Conservation (phyloP, 2,329 filamentous ascomycete species). For the Fusarium incarnatum region DNA sequence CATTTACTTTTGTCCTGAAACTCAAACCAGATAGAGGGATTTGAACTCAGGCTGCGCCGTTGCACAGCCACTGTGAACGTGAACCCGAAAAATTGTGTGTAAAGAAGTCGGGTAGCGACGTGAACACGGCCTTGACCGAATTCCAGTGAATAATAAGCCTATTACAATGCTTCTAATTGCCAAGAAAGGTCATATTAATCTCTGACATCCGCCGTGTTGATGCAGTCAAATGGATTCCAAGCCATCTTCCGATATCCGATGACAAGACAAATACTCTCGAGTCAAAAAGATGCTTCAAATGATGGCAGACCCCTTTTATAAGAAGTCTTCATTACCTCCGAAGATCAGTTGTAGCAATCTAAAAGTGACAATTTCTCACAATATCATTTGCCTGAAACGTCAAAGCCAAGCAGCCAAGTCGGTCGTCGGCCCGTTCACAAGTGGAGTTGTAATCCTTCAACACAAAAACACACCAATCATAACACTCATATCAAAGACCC, state of each 20-base stretch:
- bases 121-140: too few relatives aligned
- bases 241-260: too few relatives aligned
- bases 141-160: too few relatives aligned
- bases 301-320: not conserved
- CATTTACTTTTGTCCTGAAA: not conserved
- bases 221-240: not conserved
- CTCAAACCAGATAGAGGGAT: not conserved
- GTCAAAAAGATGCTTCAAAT: not conserved
- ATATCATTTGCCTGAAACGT: not conserved
- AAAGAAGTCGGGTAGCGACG: too few relatives aligned
- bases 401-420: conserved; percentile 5
- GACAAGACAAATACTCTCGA: too few relatives aligned
- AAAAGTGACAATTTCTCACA: not conserved
- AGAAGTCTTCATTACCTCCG: not conserved
- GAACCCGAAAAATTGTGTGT: not conserved
- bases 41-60: not conserved
- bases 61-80: not conserved
- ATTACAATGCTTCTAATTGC: not conserved
- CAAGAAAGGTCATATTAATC: not conserved
- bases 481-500: not conserved
- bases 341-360: not conserved
- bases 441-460: not conserved
- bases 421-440: not conserved
- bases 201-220: not conserved
- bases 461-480: not conserved